A percentile compares a stretch with the other conserved stretches of the same genome.
These are phyloP conservation scores for Neocatenulostroma microsporum DNA, from an alignment of 2,329 filamentous ascomycete genomes.

Conservation along the genomic window DNA sequence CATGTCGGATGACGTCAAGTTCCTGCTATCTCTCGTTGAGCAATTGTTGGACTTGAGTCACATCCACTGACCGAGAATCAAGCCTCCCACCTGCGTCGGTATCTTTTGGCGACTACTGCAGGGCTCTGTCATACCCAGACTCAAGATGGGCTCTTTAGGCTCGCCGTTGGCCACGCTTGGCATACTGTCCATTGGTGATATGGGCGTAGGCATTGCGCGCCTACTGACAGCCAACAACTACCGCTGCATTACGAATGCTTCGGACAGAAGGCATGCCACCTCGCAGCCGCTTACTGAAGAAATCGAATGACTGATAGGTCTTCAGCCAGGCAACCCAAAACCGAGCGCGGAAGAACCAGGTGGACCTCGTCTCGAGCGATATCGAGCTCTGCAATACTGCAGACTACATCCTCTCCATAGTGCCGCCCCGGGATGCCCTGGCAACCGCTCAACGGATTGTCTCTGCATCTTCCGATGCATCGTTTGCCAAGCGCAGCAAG, in stretches of 20 bases:
- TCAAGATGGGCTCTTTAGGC: slow-evolving; percentile 1
- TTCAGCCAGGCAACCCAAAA: slow-evolving; percentile 33
- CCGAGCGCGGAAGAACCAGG: slow-evolving; percentile 32
- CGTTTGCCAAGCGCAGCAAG: slow-evolving; percentile 13
- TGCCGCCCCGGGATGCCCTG: slow-evolving; percentile 39
- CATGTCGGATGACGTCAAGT: too few relatives aligned
- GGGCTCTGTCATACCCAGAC: too few relatives aligned
- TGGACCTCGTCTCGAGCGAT: slow-evolving; percentile 32
- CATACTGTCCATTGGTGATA: slow-evolving; percentile 56
- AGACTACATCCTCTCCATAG: slow-evolving; percentile 43
- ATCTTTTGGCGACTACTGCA: too few relatives aligned
- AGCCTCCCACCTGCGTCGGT: too few relatives aligned
- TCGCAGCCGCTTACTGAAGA: too few relatives aligned
- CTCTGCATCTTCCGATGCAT: slow-evolving; percentile 17
- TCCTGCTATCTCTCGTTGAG: too few relatives aligned
- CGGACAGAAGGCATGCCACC: slow-evolving; percentile 49
- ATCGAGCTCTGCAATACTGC: slow-evolving; percentile 32
- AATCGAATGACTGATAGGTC: too few relatives aligned
- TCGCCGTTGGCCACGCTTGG: slow-evolving; percentile 39
- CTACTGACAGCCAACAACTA: slow-evolving; percentile 51
- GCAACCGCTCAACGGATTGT: slow-evolving; percentile 36
- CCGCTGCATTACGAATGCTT: slow-evolving; percentile 50
- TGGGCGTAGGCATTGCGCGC: slow-evolving; percentile 54
- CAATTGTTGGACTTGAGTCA: too few relatives aligned
- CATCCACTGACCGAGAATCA: too few relatives aligned